phyloP scores from a whole-genome alignment of 164 flowering plant genomes.

The Berberis thunbergii region DNA sequence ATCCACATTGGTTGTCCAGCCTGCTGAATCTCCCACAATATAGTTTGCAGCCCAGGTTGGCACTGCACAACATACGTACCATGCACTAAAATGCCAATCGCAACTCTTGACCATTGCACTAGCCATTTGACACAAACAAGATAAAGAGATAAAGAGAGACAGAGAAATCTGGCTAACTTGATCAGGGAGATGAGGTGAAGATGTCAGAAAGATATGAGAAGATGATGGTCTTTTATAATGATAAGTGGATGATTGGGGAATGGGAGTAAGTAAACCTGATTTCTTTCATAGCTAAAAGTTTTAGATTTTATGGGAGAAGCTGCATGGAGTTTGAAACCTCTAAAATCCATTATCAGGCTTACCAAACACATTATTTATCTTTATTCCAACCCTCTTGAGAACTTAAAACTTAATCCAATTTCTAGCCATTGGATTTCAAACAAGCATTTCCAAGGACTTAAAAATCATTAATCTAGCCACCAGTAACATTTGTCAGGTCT shows the following conservation, averaged over 20 bases:
- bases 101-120: slow-evolving; percentile 5
- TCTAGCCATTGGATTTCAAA: no score
- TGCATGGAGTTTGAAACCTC: no score
- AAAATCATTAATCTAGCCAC: no score
- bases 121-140: slow-evolving; percentile 4
- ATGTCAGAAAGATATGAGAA: neutral
- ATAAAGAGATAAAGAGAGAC: neutral
- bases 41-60: slow-evolving; percentile 20
- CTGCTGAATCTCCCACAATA: slow-evolving; percentile 38
- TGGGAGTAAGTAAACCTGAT: slow-evolving; percentile 3
- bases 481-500: no score
- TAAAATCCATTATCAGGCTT: no score
- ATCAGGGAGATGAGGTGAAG: neutral
- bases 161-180: slow-evolving; percentile 1
- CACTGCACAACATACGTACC: slow-evolving; percentile 13
- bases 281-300: no score
- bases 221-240: neutral
- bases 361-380: no score
- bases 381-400: no score
- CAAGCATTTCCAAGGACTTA: no score
- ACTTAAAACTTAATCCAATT: no score
- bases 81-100: slow-evolving; percentile 2
- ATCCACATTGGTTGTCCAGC: slow-evolving; percentile 30
- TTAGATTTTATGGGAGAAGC: no score
- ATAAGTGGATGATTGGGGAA: neutral